A percentile compares a stretch with the other conserved stretches of the same genome.
Conservation (phyloP, 1,284 basidiomycete species). For the Macrocybe sp. region DNA sequence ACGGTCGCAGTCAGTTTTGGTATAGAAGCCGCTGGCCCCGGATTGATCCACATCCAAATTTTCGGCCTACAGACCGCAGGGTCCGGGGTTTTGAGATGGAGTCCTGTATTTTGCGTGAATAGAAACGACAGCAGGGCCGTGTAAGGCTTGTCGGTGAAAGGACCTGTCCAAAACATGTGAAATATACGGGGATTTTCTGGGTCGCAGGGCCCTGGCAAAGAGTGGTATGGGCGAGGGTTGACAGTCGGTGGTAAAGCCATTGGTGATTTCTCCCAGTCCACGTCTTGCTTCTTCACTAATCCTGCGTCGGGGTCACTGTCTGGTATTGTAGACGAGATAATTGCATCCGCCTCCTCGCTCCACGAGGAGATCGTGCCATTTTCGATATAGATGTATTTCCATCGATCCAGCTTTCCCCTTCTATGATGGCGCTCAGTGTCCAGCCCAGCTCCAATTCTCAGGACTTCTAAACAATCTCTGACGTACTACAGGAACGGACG, state of each 20-base stretch:
- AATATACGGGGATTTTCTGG: constrained; percentile 68
- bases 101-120: constrained; percentile 76
- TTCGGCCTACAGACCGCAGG: constrained; percentile 60
- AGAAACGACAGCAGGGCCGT: constrained; percentile 75
- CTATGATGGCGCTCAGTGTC: constrained; percentile 62
- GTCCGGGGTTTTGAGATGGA: constrained; percentile 43
- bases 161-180: constrained; percentile 86
- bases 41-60: constrained; percentile 90
- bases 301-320: constrained; percentile 28
- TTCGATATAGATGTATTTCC: constrained; percentile 69
- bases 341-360: not conserved
- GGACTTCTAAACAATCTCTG: constrained; percentile 74
- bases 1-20: constrained; percentile 65
- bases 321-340: not conserved
- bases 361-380: constrained; percentile 25
- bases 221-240: constrained; percentile 50
- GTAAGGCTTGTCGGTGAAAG: constrained; percentile 84
- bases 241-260: constrained; percentile 33
- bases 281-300: constrained; percentile 32
- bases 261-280: constrained; percentile 40
- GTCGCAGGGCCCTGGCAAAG: constrained; percentile 58
- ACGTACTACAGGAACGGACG: constrained; percentile 49
- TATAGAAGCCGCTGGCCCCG: constrained; percentile 63
- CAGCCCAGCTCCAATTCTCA: constrained; percentile 67
- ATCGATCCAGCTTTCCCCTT: constrained; percentile 53